Base-by-base conservation (phyloP, 495 filamentous ascomycete genomes). In the Cercophora scortea region DNA sequence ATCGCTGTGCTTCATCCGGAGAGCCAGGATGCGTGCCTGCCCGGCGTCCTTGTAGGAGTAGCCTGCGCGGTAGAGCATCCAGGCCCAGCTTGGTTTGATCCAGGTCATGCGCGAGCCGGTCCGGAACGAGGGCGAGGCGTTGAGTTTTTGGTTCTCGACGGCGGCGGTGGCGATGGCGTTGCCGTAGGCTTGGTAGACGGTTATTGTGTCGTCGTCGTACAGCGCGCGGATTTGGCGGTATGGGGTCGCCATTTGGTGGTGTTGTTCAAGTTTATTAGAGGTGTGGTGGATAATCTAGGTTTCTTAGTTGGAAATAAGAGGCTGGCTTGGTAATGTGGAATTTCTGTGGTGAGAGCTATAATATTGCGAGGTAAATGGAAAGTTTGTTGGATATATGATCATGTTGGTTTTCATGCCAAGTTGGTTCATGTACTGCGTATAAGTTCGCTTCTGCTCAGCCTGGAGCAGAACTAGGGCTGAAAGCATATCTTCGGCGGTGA, bases 81-180 rank as follows among this genome's bases (percentile, higher is more conserved):
- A 86, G 49, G 68, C 65, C 74, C 79, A 86, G 43, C 69, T 75
- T 6, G 82, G 82, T 57, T 85, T 86, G 51, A 85, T 79, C 82
- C 82, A 86, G 10, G 81, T 86, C 82, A 85, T 85, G 38, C 82
- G 71, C 0, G 56, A 61, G 32, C 34, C 34, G 33, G 68, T 61
- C n/a, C 50, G 58, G 68, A 84, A 85, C 8, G 68, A 58, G 1
- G 79, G 69, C 2, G 75, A 79, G 18, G 77, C 73, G 43, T 67
- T 54, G 48, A 85, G 74, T 1, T 64, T 71, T 55, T 85, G 80
- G 4, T 62, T 45, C 15, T 59, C 11, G 8, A 86, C 68, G 12
- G 80, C 83, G 9, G 80, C 65, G 6, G 60, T 43, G 5, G 83
- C 79, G 59, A 86, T 85, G 45, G 59, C 33, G 42, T 60, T 42